Conservation (phyloP, 2,329 filamentous ascomycete species). For the Chrysoporthe cubensis region DNA sequence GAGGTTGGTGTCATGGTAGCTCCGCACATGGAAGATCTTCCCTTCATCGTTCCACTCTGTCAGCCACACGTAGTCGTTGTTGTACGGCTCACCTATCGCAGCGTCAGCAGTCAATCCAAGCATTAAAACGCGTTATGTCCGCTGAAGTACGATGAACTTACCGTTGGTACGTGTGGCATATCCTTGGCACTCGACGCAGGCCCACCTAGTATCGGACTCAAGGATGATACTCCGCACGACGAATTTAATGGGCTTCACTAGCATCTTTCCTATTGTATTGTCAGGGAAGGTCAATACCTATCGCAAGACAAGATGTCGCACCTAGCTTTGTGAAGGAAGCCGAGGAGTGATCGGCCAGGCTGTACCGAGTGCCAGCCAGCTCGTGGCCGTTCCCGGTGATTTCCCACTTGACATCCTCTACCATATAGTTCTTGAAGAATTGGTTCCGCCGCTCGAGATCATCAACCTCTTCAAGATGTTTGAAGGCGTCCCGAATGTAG, state of each 20-base stretch:
- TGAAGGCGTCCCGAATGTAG: slow-evolving; percentile 5
- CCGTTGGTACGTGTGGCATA: slow-evolving; percentile 13
- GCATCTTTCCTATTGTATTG: neutral
- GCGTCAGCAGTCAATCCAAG: neutral
- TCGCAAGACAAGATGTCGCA: neutral
- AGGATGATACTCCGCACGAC: slow-evolving; percentile 14
- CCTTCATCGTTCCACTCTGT: slow-evolving; percentile 15
- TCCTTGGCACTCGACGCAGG: slow-evolving; percentile 13
- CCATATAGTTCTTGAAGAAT: slow-evolving; percentile 9
- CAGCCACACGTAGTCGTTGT: slow-evolving; percentile 20
- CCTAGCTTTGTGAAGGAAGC: slow-evolving; percentile 12
- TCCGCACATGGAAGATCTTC: slow-evolving; percentile 14
- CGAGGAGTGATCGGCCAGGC: slow-evolving; percentile 4
- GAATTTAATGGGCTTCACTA: slow-evolving; percentile 8
- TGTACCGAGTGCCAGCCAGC: slow-evolving; percentile 11
- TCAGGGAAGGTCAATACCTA: neutral
- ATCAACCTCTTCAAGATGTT: slow-evolving; percentile 8
- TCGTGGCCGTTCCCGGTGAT: slow-evolving; percentile 6
- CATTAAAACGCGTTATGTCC: too few species aligned
- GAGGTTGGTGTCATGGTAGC: slow-evolving; percentile 16
- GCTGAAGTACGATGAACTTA: neutral
- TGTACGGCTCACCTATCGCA: slow-evolving; percentile 2
- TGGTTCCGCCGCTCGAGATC: neutral
- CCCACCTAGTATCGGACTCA: slow-evolving; percentile 10
- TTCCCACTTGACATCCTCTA: slow-evolving; percentile 9